Evolutionary conservation across 192 early-diverging fungal genomes (phyloP).

Genomic region (Coemansia reversa): DNA sequence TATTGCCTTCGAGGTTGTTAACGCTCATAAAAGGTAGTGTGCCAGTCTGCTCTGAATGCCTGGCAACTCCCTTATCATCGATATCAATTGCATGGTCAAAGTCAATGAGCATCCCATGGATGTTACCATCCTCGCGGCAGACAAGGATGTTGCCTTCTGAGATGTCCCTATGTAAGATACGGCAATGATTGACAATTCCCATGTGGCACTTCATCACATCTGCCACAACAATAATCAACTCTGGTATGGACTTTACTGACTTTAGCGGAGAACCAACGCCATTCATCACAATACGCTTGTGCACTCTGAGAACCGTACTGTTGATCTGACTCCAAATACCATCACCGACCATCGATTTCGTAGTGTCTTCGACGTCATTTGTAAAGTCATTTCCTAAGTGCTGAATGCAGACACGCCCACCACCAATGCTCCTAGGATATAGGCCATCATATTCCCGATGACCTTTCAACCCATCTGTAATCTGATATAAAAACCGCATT

Average conservation of each 20-base stretch:
- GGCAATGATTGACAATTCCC: not conserved
- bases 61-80: not conserved
- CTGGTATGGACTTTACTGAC: not conserved
- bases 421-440: not conserved
- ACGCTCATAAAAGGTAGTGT: constrained; percentile 32
- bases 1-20: not conserved
- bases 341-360: not conserved
- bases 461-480: not conserved
- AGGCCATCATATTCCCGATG: not conserved
- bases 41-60: too few relatives aligned
- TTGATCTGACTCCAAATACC: not conserved
- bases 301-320: not conserved
- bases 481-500: not conserved
- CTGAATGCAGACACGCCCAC: not conserved
- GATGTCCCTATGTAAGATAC: constrained; percentile 23
- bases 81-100: constrained; percentile 18
- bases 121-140: not conserved
- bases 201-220: constrained; percentile 25
- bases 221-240: constrained; percentile 21
- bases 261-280: constrained; percentile 9
- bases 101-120: constrained; percentile 15
- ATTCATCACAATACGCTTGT: constrained; percentile 2
- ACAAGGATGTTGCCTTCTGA: constrained; percentile 19
- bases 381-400: not conserved
- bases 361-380: not conserved